Conservation (phyloP, 768 basidiomycete species). For the Porpolomopsis calyptriformis region DNA sequence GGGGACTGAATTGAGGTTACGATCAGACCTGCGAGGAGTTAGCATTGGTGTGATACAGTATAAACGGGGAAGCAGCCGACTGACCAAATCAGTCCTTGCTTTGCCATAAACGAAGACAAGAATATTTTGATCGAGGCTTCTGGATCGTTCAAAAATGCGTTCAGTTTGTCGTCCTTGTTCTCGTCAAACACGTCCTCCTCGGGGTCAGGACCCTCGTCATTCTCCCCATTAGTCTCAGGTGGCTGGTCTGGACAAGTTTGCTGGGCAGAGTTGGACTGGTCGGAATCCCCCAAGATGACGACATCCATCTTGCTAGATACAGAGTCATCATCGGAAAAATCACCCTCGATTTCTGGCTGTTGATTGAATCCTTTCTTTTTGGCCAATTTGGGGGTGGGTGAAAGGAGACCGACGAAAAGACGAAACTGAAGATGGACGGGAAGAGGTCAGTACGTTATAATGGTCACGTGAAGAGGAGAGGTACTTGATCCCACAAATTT, state of each 20-base stretch:
- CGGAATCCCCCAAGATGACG: not conserved
- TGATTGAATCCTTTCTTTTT: slow-evolving; percentile 25
- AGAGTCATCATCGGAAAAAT: slow-evolving; percentile 24
- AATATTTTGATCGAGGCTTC: slow-evolving; percentile 50
- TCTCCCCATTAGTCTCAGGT: slow-evolving; percentile 23
- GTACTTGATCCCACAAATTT: slow-evolving; percentile 53
- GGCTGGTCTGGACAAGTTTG: not conserved
- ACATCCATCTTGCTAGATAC: not conserved
- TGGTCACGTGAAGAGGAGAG: not conserved
- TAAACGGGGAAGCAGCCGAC: slow-evolving; percentile 12
- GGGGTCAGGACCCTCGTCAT: slow-evolving; percentile 22
- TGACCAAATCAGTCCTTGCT: slow-evolving; percentile 64
- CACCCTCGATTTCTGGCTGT: slow-evolving; percentile 18
- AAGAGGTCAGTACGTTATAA: not conserved
- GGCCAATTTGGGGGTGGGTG: slow-evolving; percentile 34
- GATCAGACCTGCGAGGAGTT: slow-evolving; percentile 29
- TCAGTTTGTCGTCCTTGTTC: slow-evolving; percentile 33
- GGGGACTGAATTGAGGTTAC: slow-evolving; percentile 39
- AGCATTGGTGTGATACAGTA: slow-evolving; percentile 1
- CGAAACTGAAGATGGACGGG: slow-evolving; percentile 36
- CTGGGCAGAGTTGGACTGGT: too few relatives aligned
- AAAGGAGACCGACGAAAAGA: slow-evolving; percentile 47
- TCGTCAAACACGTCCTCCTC: slow-evolving; percentile 31
- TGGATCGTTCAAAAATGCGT: slow-evolving; percentile 52
- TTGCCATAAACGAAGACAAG: slow-evolving; percentile 57